A percentile compares a stretch with the other conserved stretches of the same genome.
These are phyloP conservation scores for Juncus inflexus DNA, from an alignment of 176 grass and related monocot genomes.

Conservation along the genomic window DNA sequence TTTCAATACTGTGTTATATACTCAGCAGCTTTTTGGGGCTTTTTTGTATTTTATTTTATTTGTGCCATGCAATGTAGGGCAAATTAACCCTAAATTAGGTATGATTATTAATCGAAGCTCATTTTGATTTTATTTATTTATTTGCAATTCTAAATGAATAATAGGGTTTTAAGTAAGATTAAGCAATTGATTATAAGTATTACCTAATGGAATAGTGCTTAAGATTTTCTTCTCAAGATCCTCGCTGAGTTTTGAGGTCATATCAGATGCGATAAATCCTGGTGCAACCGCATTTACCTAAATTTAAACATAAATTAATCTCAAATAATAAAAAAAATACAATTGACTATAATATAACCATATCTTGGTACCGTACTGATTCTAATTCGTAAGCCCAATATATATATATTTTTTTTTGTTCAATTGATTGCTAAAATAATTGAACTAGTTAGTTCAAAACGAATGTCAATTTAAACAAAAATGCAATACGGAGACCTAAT, in stretches of 20 bases:
- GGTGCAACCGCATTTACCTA: conserved; percentile 96
- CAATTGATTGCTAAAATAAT: background rate
- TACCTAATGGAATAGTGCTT: conserved; percentile 83
- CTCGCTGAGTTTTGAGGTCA: conserved; percentile 80
- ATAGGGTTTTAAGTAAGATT: background rate
- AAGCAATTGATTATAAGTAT: background rate
- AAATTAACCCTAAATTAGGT: no score
- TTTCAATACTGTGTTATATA: no score
- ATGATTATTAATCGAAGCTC: no score
- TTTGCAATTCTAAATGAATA: background rate
- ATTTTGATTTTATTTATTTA: no score
- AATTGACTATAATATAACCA: no score
- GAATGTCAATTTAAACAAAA: background rate
- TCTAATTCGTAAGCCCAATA: no score
- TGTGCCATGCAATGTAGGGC: no score
- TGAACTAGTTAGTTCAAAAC: background rate
- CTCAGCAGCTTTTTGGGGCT: no score
- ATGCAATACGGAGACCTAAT: conserved; percentile 91
- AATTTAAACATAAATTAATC: no score
- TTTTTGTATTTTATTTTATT: no score
- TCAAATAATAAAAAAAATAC: no score
- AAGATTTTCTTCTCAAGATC: conserved; percentile 92
- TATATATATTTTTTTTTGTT: background rate
- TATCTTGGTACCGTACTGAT: no score
- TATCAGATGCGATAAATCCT: conserved; percentile 92